Conservation (phyloP, 2,329 filamentous ascomycete genomes). For the Colletotrichum horii region DNA sequence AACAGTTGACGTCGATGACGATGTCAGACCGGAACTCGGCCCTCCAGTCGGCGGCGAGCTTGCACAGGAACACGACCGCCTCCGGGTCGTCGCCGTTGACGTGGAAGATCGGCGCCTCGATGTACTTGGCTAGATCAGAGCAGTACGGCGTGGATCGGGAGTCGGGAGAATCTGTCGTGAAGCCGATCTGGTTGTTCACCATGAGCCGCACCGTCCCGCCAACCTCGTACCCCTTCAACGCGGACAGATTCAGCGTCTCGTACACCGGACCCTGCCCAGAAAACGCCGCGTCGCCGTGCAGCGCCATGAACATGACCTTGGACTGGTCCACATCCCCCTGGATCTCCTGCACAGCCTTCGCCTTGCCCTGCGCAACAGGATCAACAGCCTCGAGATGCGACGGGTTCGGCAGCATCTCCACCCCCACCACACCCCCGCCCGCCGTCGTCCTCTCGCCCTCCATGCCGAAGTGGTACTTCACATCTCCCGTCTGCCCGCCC, state of each 20-base stretch:
- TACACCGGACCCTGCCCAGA: constrained; percentile 97
- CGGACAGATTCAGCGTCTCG: constrained; percentile 96
- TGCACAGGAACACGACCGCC: constrained; percentile 96
- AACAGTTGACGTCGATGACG: constrained; percentile 97
- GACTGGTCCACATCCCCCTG: constrained; percentile 92
- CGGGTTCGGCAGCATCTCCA: constrained; percentile 96
- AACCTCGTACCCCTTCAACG: constrained; percentile 92
- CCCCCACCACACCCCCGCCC: constrained; percentile 95
- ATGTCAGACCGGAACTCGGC: constrained; percentile 98
- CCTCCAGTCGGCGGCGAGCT: constrained; percentile 95
- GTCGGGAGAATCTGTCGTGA: constrained; percentile 97
- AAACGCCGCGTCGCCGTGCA: constrained; percentile 97
- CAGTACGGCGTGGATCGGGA: constrained; percentile 97
- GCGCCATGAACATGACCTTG: constrained; percentile 90
- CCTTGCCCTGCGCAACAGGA: constrained; percentile 95
- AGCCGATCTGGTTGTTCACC: constrained; percentile 99
- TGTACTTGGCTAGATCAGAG: constrained; percentile 98
- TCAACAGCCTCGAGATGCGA: constrained; percentile 98
- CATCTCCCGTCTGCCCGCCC: constrained; percentile 81
- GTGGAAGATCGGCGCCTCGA: constrained; percentile 97
- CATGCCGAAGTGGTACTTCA: constrained; percentile 99
- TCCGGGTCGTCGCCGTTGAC: constrained; percentile 99
- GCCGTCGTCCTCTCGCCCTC: constrained; percentile 98
- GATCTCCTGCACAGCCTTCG: constrained; percentile 96
- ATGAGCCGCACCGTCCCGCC: constrained; percentile 96